Evolutionary conservation across 768 basidiomycete genomes (phyloP), one percentile per base, ranked within the genome.

Genomic region (Suillus luteus): DNA sequence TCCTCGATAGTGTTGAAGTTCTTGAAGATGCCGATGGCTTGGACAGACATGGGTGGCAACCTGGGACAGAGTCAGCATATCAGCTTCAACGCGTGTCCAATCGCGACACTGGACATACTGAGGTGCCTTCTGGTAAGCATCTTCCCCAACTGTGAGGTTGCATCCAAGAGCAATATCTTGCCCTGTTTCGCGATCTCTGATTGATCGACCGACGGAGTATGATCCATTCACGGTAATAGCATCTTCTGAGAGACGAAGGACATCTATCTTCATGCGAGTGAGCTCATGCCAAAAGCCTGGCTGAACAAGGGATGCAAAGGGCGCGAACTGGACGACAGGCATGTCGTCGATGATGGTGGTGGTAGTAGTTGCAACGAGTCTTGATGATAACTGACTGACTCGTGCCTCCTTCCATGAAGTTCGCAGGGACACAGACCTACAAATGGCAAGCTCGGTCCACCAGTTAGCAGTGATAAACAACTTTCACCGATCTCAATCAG

Each of bases 1-100:
- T 97, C 95, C 69, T 99, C 95, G 69, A 99, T 91, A 10, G 96
- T 98, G 73, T 99, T 99, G 79, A 86, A 98, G 76, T 98, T 99
- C 83, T 93, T 95, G 70, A 97, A 82, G 11, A 82, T 79, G 44
- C 96, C 97, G 5, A 69, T 73, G 0, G 87, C 83, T 1, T 76
- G 61, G 51, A 87, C 80, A 14, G 87, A 79, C 65, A 86, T 80
- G 8, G 82, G 70, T 2, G 85, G 74, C 14, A 76, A 63, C 59
- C 87, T 88, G 63, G 24, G 3, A 17, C 27, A 31, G 40, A 33
- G 5, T 63, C 62, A 66, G 37, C 22, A 63, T 44, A 33, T 44
- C 33, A 46, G 14, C 14, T 38, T 44, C 1, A 52, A 43, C 61
- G 17, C 40, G 55, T 41, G 24, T 58, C 40, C 57, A 58, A 69